A percentile compares a stretch with the other conserved stretches of the same genome.
Conservation (phyloP, 768 basidiomycete species). For the Xanthoconium stramineum region DNA sequence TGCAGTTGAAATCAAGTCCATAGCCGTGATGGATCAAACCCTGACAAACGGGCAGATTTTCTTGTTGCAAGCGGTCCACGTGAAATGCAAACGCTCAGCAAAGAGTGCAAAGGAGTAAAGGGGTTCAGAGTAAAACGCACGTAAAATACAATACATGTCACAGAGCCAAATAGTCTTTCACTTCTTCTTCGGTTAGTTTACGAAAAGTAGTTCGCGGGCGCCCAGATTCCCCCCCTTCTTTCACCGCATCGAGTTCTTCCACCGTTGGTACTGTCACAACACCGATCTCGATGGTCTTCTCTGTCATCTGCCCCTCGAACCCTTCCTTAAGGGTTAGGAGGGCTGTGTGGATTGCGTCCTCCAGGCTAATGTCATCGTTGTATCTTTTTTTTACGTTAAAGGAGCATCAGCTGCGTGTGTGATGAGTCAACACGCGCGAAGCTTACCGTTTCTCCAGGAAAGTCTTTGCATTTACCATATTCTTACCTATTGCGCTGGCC, state of each 20-base stretch:
- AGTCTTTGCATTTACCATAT: constrained; percentile 99
- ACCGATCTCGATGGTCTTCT: constrained; percentile 99
- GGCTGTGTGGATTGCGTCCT: constrained; percentile 98
- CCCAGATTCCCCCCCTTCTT: constrained; percentile 63
- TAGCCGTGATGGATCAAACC: constrained; percentile 1
- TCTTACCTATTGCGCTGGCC: constrained; percentile 98
- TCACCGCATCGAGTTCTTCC: constrained; percentile 55
- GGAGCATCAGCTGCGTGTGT: constrained; percentile 16
- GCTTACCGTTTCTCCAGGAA: constrained; percentile 96
- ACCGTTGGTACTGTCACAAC: constrained; percentile 86
- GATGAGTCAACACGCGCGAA: constrained; percentile 23
- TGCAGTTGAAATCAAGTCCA: constrained; percentile 5
- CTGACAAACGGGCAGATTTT: background rate
- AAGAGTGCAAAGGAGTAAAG: constrained; percentile 7
- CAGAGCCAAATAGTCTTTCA: constrained; percentile 90
- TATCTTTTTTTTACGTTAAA: constrained; percentile 69
- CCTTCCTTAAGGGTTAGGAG: constrained; percentile 97
- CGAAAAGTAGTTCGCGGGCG: constrained; percentile 87
- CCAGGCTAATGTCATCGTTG: constrained; percentile 97
- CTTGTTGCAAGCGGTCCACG: constrained; percentile 3
- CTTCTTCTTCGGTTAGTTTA: constrained; percentile 95
- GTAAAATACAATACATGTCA: constrained; percentile 41
- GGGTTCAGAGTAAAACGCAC: constrained; percentile 28
- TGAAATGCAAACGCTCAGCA: constrained; percentile 18
- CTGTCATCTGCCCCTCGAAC: constrained; percentile 99